Conservation (phyloP, 1,284 basidiomycete genomes). For the Gastroboletus turbinatus region DNA sequence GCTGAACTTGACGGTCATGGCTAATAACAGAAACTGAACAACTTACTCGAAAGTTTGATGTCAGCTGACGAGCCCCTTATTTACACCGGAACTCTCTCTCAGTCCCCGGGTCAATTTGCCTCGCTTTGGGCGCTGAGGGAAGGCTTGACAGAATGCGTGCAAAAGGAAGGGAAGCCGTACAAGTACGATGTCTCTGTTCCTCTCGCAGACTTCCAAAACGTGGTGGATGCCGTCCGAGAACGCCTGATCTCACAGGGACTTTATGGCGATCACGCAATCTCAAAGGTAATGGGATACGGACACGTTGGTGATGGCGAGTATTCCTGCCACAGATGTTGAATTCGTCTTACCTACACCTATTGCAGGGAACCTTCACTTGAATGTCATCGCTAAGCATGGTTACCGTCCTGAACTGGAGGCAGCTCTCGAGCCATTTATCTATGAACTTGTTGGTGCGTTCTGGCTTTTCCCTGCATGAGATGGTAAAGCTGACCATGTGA, state of each 20-base stretch:
- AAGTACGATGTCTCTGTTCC: conserved; percentile 98
- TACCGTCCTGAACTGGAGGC: conserved; percentile 85
- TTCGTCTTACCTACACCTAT: conserved; percentile 1
- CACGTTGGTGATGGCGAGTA: conserved; percentile 92
- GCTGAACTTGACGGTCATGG: conserved; percentile 7
- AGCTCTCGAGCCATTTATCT: conserved; percentile 93
- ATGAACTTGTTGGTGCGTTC: conserved; percentile 82
- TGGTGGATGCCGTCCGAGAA: conserved; percentile 82
- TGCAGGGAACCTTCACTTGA: conserved; percentile 91
- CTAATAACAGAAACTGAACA: conserved; percentile 78
- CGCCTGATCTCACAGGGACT: conserved; percentile 76
- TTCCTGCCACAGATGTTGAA: background rate
- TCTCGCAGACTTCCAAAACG: conserved; percentile 83
- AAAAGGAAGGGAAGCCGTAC: conserved; percentile 94
- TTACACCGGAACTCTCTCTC: conserved; percentile 90
- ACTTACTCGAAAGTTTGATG: conserved; percentile 80
- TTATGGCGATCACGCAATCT: conserved; percentile 69
- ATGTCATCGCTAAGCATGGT: conserved; percentile 78
- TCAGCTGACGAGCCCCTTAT: conserved; percentile 75
- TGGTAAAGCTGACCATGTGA: conserved; percentile 2
- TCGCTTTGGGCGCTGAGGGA: conserved; percentile 95
- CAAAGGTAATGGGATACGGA: conserved; percentile 89
- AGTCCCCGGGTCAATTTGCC: conserved; percentile 88
- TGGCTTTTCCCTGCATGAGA: background rate
- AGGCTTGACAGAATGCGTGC: conserved; percentile 89